A percentile compares a stretch with the other conserved stretches of the same genome.
Evolutionary conservation across 768 basidiomycete genomes (phyloP).

Genomic region (Rhodotorula taiwanensis): DNA sequence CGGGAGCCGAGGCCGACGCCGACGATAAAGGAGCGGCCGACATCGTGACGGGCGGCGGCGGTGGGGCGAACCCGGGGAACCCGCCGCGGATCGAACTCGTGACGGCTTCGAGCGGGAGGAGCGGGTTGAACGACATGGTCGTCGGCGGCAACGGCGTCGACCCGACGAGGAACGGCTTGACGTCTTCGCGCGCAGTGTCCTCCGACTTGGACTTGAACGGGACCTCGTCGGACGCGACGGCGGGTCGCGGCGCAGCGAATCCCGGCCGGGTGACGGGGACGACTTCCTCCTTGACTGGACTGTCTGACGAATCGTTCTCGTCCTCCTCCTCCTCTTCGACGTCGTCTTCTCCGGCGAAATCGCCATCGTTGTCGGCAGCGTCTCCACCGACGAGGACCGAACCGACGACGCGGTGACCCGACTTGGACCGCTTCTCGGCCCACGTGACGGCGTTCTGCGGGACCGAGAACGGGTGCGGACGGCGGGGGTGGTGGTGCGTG

Average conservation of each 20-base stretch:
- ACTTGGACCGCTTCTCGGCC: conserved; percentile 11
- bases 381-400: conserved; percentile 17
- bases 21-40: too few relatives aligned
- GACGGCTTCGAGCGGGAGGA: background rate
- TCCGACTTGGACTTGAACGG: too few relatives aligned
- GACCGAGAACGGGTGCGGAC: conserved; percentile 31
- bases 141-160: background rate
- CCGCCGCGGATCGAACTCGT: background rate
- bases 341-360: conserved; percentile 2
- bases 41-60: background rate
- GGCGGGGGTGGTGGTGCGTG: background rate
- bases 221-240: too few relatives aligned
- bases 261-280: too few relatives aligned
- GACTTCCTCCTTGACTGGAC: too few relatives aligned
- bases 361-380: conserved; percentile 27
- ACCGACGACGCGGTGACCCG: conserved; percentile 7
- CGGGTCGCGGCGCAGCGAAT: too few relatives aligned
- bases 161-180: background rate
- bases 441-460: conserved; percentile 34
- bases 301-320: background rate
- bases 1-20: too few relatives aligned
- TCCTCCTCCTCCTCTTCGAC: background rate
- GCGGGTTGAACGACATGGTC: conserved; percentile 5
- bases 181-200: background rate
- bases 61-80: background rate